Conservation (phyloP, 2,329 filamentous ascomycete species). For the Aspergillus latus region DNA sequence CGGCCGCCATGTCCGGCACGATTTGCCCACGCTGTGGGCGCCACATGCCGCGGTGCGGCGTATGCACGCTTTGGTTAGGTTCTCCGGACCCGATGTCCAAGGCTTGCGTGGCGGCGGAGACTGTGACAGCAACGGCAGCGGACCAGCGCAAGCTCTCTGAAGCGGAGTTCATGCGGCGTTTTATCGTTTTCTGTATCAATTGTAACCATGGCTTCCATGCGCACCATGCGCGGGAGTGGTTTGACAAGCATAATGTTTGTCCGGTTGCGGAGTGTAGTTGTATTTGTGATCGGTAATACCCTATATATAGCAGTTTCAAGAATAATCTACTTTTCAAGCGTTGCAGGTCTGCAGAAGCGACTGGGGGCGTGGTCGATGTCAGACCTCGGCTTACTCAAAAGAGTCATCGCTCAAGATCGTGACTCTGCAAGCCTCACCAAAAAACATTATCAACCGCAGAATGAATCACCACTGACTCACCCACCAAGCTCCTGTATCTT, state of each 20-base stretch:
- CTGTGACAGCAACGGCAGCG: conserved; percentile 28
- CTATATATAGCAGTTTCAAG: background rate
- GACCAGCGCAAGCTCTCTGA: conserved; percentile 28
- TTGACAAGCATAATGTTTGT: conserved; percentile 44
- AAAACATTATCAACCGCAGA: background rate
- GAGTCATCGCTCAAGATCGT: background rate
- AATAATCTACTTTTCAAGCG: background rate
- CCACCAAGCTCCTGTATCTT: background rate
- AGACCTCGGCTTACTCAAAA: background rate
- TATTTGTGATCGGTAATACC: conserved; percentile 39
- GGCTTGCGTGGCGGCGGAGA: conserved; percentile 37
- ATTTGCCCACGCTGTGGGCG: conserved; percentile 62
- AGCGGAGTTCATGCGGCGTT: conserved; percentile 52
- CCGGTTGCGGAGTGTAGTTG: conserved; percentile 44
- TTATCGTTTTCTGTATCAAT: conserved; percentile 61
- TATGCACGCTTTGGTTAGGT: conserved; percentile 63
- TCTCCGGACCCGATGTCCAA: conserved; percentile 55
- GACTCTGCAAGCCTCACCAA: background rate
- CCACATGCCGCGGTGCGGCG: conserved; percentile 62
- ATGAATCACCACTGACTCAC: conserved; percentile 3
- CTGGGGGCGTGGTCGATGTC: background rate
- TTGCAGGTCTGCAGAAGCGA: background rate
- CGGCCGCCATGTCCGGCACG: conserved; percentile 47
- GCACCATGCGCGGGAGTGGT: conserved; percentile 63
- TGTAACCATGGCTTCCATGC: conserved; percentile 66